phyloP scores from a whole-genome alignment of 2,329 filamentous ascomycete species.

The Diaporthe destruens region DNA sequence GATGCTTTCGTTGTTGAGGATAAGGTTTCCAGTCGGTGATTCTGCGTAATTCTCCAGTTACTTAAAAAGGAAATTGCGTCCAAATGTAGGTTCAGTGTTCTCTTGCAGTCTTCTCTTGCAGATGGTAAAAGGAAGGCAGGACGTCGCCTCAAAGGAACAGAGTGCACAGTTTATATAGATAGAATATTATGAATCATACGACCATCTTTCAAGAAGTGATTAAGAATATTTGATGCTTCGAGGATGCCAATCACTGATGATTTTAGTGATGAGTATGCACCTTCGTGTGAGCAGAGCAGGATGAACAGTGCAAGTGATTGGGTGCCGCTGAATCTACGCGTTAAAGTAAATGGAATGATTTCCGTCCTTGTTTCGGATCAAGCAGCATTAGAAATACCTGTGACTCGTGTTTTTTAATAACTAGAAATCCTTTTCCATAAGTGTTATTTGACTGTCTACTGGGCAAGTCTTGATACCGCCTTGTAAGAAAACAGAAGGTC shows the following conservation, averaged over 20 bases:
- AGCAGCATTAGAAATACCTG: background rate
- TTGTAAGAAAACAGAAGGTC: no score
- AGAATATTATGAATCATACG: background rate
- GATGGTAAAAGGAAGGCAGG: background rate
- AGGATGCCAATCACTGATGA: no score
- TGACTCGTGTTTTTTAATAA: background rate
- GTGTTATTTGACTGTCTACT: background rate
- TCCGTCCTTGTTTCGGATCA: background rate
- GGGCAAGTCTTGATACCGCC: background rate
- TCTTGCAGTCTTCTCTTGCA: background rate
- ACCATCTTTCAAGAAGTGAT: background rate
- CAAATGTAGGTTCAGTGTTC: background rate
- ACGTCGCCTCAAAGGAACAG: no score
- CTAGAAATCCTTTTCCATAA: background rate
- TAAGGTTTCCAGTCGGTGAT: background rate
- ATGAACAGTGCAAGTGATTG: background rate
- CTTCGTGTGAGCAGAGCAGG: background rate
- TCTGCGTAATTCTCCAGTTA: no score
- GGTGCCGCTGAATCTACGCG: background rate
- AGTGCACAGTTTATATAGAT: background rate
- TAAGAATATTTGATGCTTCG: no score
- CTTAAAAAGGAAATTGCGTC: no score
- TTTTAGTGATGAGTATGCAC: background rate
- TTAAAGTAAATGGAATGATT: background rate
- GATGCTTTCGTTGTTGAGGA: background rate